A percentile compares a stretch with the other conserved stretches of the same genome.
These are phyloP conservation scores for Ichthyophthirius multifiliis DNA, from an alignment of 169 alveolate species.

Conservation along the genomic window DNA sequence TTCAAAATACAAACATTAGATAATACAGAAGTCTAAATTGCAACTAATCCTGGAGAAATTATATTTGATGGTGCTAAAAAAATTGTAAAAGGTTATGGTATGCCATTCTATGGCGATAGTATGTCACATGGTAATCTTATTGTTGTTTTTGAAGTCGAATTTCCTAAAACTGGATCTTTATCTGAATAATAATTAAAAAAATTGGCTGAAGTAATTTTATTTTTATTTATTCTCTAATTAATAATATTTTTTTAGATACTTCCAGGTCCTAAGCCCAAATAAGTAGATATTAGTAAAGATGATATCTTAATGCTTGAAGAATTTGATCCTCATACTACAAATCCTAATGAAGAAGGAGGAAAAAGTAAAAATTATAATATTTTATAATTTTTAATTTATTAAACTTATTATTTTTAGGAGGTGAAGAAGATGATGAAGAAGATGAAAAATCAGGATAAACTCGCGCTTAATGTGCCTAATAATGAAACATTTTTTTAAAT, in stretches of 20 bases:
- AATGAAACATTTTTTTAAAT: conserved; percentile 1
- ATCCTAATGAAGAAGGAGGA: conserved; percentile 44
- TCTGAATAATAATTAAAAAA: conserved; percentile 35
- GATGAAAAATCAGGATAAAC: conserved; percentile 33
- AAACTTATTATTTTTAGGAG: not conserved
- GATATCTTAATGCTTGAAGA: conserved; percentile 22
- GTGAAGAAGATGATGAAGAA: conserved; percentile 47
- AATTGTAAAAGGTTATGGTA: conserved; percentile 93
- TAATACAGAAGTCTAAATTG: not conserved
- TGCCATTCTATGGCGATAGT: conserved; percentile 95
- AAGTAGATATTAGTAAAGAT: conserved; percentile 14
- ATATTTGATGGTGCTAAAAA: conserved; percentile 90
- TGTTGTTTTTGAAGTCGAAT: conserved; percentile 91
- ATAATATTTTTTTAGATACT: not conserved
- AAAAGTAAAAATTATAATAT: not conserved
- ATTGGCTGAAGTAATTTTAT: not conserved
- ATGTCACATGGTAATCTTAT: conserved; percentile 93
- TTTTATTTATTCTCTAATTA: not conserved
- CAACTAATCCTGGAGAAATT: conserved; percentile 85
- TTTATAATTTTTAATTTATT: not conserved
- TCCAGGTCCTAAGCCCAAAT: not conserved
- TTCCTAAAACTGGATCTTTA: conserved; percentile 80
- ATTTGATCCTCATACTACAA: conserved; percentile 22
- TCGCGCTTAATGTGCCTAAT: conserved; percentile 21
- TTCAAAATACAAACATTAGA: too few species aligned